phyloP scores from a whole-genome alignment of 805 yeast genomes.

The Schizosaccharomyces cryophilus region DNA sequence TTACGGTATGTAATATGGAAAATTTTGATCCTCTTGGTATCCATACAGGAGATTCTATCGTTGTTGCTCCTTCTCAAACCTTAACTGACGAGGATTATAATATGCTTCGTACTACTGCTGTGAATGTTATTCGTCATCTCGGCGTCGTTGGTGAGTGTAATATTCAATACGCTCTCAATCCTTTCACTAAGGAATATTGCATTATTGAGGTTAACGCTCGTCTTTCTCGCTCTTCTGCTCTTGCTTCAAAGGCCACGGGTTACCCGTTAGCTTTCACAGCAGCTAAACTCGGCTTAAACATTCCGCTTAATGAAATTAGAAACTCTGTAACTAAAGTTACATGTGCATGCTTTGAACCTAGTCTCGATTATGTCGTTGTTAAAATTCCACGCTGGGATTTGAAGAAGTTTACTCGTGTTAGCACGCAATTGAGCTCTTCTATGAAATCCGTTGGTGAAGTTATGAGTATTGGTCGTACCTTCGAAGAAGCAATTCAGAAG shows the following conservation, averaged over 20 bases:
- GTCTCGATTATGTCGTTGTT: conserved; percentile 85
- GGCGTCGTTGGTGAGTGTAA: conserved; percentile 99
- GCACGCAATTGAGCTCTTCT: conserved; percentile 77
- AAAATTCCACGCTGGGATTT: conserved; percentile 98
- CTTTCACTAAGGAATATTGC: conserved; percentile 84
- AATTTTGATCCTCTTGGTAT: conserved; percentile 95
- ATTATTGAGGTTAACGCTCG: conserved; percentile 96
- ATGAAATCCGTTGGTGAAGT: conserved; percentile 99
- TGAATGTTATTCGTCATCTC: conserved; percentile 85
- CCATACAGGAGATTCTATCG: conserved; percentile 97
- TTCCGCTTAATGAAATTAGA: conserved; percentile 82
- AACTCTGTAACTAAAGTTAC: conserved; percentile 93
- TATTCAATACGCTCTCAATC: conserved; percentile 88
- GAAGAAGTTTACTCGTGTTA: conserved; percentile 82
- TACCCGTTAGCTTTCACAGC: conserved; percentile 97
- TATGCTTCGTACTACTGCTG: conserved; percentile 93
- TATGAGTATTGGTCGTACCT: conserved; percentile 94
- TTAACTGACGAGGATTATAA: conserved; percentile 91
- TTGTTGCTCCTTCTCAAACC: conserved; percentile 96
- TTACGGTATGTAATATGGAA: conserved; percentile 97
- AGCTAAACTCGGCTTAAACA: conserved; percentile 86
- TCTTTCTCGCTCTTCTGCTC: conserved; percentile 86
- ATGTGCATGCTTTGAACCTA: conserved; percentile 89
- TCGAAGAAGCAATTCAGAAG: conserved; percentile 86
- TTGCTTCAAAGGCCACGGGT: conserved; percentile 96